Base-by-base conservation (phyloP, 495 filamentous ascomycete species). In the Talaromyces wortmannii region DNA sequence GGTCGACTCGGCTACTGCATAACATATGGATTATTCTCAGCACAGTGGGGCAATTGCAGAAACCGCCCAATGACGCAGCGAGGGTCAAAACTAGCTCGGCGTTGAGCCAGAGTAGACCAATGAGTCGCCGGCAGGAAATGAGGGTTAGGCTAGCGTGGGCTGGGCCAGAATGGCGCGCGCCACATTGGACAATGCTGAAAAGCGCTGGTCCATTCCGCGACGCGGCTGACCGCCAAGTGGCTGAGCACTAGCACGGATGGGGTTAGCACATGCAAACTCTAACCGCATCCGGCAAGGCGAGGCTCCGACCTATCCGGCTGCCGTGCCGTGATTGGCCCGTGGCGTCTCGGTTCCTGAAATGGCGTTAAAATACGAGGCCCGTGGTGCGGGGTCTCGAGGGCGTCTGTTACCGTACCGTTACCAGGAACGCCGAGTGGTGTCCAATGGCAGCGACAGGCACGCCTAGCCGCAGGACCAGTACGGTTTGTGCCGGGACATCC, bases 401-500 rank as follows among this genome's bases (percentile, higher is more conserved):
- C 23, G 2, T 40, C 36, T 40, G 29, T 31, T 53, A 53, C 52
- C 50, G 50, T 16, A 7, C 5, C n/a, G n/a, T 53, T 53, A 53
- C 52, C 52, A 53, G 52, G 52, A 40, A 53, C 52, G 8, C 30
- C 32, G 31, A 32, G 32, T 50, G 17, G 31, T 33, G 36, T 40
- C 36, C 36, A 40, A 40, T 40, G 13, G 36, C 8, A 40, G 36
- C 36, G 13, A 1, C 23, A 23, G 23, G 23, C 23, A 23, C 23
- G 23, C 4, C 23, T 23, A 23, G 23, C 23, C 23, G 23, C 23
- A 23, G 23, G 23, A 23, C 23, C 23, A 23, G 23, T 23, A 23
- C 23, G 23, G 23, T 23, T 23, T 23, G 23, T 1, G 23, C 23
- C 23, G 23, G 23, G 23, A 40, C 36, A 40, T 40, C 13, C 13